phyloP scores from a whole-genome alignment of 495 filamentous ascomycete genomes.

The Achaetomiella virescens region DNA sequence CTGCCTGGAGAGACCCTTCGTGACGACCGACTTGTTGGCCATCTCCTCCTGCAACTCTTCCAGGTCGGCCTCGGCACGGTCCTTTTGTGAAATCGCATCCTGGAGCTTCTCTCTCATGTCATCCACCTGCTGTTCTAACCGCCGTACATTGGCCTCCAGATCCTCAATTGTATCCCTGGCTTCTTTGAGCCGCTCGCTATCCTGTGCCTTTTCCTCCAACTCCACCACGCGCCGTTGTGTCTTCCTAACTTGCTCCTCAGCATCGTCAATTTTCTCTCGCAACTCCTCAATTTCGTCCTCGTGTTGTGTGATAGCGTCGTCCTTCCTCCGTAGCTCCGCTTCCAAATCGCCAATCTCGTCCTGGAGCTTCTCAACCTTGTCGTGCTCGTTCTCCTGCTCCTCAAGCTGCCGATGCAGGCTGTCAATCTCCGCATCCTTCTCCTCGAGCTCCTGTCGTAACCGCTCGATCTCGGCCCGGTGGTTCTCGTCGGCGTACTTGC shows the following conservation, averaged over 20 bases:
- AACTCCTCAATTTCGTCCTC: conserved; percentile 40
- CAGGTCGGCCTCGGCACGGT: conserved; percentile 49
- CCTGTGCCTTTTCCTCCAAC: conserved; percentile 54
- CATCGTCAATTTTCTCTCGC: conserved; percentile 46
- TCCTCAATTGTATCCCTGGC: conserved; percentile 47
- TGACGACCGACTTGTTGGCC: conserved; percentile 69
- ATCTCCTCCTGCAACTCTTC: conserved; percentile 70
- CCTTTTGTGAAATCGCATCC: conserved; percentile 57
- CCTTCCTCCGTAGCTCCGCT: conserved; percentile 51
- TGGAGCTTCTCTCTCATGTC: conserved; percentile 56
- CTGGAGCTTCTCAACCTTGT: conserved; percentile 46
- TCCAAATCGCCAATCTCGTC: conserved; percentile 57
- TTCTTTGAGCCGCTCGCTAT: conserved; percentile 48
- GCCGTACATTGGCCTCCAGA: conserved; percentile 39
- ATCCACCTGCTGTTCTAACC: conserved; percentile 44
- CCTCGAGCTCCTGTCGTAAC: conserved; percentile 45
- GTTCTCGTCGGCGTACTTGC: conserved; percentile 60
- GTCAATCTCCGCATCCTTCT: conserved; percentile 50
- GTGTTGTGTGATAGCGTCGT: conserved; percentile 37
- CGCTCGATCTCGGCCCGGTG: conserved; percentile 54
- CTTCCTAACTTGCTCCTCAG: conserved; percentile 48
- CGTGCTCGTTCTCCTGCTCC: conserved; percentile 36
- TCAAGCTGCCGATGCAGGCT: conserved; percentile 47
- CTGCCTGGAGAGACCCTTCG: conserved; percentile 69
- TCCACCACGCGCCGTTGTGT: conserved; percentile 54